Conservation (phyloP, 768 basidiomycete species). For the Boletus pseudopeckii region DNA sequence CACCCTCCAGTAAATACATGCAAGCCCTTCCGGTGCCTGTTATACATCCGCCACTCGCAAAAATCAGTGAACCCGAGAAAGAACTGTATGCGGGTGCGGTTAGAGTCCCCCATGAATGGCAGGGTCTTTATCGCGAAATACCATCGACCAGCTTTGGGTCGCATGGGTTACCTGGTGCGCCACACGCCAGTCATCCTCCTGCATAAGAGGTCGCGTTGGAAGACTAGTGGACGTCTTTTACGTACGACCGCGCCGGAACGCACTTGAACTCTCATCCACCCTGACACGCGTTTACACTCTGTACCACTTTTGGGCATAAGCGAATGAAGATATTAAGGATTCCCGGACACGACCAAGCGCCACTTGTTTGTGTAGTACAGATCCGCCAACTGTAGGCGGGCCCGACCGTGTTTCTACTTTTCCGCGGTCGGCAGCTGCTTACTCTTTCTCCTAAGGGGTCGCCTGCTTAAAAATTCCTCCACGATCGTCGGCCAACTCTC, state of each 20-base stretch:
- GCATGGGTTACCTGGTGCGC: neutral
- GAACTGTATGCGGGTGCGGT: neutral
- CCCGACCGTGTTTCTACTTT: neutral
- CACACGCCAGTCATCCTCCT: neutral
- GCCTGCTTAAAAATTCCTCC: neutral
- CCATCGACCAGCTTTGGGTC: constrained; percentile 6
- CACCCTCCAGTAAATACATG: neutral
- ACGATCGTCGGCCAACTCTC: neutral
- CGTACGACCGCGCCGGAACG: constrained; percentile 22
- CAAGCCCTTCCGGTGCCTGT: neutral
- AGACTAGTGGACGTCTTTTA: constrained; percentile 41
- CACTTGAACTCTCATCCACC: neutral
- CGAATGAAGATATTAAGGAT: neutral
- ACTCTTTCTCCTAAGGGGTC: no score
- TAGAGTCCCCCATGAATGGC: constrained; percentile 28
- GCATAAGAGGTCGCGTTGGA: constrained; percentile 27
- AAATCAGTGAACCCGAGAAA: neutral
- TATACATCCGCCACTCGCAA: neutral
- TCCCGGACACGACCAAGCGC: no score
- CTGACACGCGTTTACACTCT: neutral
- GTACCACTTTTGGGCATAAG: neutral
- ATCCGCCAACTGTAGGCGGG: no score
- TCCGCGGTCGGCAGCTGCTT: no score
- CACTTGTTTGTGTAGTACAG: neutral
- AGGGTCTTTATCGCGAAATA: constrained; percentile 37